phyloP scores from a whole-genome alignment of 257 asterid genomes.

The Jacaranda copaia region DNA sequence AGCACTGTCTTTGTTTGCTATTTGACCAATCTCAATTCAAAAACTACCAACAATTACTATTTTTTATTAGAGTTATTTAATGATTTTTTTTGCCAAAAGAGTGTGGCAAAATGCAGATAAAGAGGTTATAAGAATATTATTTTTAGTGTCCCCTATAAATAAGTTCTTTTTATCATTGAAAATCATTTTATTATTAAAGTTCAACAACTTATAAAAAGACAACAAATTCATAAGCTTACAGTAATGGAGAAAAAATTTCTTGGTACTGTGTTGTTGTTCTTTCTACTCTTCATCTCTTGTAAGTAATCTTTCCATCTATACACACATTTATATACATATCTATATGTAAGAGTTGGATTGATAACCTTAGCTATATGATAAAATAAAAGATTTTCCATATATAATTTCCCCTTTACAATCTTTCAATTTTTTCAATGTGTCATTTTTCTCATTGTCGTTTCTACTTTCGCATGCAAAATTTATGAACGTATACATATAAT shows the following conservation, averaged over 20 bases:
- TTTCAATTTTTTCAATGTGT: too few relatives aligned
- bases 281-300: slow-evolving; percentile 32
- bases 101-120: background rate
- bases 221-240: background rate
- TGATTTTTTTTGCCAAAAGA: background rate
- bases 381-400: too few relatives aligned
- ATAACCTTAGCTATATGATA: background rate
- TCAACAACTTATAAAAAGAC: background rate
- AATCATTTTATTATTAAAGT: too few relatives aligned
- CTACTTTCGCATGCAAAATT: too few relatives aligned
- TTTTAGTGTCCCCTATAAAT: slow-evolving; percentile 18
- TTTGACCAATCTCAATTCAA: background rate
- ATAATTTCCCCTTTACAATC: background rate
- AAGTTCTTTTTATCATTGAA: background rate
- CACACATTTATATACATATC: background rate
- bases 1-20: background rate
- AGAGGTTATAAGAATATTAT: background rate
- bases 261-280: slow-evolving; percentile 3
- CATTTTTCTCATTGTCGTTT: too few relatives aligned
- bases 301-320: background rate
- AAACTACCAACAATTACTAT: background rate
- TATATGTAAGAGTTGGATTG: background rate
- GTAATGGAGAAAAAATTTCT: slow-evolving; percentile 29
- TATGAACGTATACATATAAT: too few relatives aligned
- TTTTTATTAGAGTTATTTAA: background rate